phyloP scores from a whole-genome alignment of 2,329 filamentous ascomycete species.

The Phialocephala subalpina region DNA sequence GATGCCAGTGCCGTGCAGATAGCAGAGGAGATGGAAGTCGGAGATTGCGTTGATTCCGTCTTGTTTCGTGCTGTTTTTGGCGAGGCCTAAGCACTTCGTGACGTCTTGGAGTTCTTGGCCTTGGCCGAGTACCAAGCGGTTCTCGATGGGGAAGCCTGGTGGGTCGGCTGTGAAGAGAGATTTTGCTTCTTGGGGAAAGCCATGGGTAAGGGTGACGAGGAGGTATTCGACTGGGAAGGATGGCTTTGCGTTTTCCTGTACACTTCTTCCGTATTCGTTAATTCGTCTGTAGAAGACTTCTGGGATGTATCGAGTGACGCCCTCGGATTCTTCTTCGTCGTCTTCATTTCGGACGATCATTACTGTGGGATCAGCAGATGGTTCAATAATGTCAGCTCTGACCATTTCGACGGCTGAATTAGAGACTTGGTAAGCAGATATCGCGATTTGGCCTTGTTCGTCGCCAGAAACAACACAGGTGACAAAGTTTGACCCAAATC shows the following conservation, averaged over 20 bases:
- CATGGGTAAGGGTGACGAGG: constrained; percentile 93
- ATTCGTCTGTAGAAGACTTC: constrained; percentile 96
- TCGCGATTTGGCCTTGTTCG: constrained; percentile 84
- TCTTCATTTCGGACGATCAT: constrained; percentile 96
- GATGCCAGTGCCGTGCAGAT: constrained; percentile 80
- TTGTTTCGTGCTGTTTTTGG: constrained; percentile 64
- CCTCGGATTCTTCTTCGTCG: constrained; percentile 75
- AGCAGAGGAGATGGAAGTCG: constrained; percentile 94
- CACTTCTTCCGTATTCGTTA: constrained; percentile 96
- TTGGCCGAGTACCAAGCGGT: constrained; percentile 86
- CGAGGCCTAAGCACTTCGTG: constrained; percentile 70
- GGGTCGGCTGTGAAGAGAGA: constrained; percentile 74
- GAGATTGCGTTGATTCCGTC: constrained; percentile 76
- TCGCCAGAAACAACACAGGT: constrained; percentile 97
- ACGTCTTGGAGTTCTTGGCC: constrained; percentile 79
- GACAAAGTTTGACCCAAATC: constrained; percentile 95
- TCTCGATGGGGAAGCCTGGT: constrained; percentile 86
- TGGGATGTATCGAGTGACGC: constrained; percentile 86
- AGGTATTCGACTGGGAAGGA: constrained; percentile 97
- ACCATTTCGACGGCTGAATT: constrained; percentile 98
- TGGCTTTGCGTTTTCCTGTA: constrained; percentile 97
- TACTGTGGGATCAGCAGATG: constrained; percentile 88
- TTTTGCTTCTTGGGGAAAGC: constrained; percentile 83
- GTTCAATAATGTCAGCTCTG: constrained; percentile 90
- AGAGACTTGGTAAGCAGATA: constrained; percentile 93